Evolutionary conservation across 306 rosid species (phyloP).

Genomic region (Ammopiptanthus mongolicus): DNA sequence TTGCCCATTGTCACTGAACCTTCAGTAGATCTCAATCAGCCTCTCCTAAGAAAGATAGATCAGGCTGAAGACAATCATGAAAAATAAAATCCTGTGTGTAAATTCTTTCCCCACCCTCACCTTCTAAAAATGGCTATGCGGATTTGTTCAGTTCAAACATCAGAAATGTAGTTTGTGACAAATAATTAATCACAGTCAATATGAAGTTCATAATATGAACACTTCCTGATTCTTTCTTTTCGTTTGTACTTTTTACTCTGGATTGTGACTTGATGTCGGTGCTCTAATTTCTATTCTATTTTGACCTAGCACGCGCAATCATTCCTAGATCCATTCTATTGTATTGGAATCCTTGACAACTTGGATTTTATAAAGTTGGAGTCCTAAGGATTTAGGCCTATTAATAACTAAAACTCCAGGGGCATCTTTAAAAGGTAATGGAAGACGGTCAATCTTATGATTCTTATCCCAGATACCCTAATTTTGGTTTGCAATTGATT

Average conservation of each 20-base stretch:
- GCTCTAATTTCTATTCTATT: background rate
- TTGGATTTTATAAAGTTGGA: background rate
- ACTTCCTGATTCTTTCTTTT: background rate
- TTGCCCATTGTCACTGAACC: conserved; percentile 40
- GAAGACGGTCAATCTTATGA: no score
- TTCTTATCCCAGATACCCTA: background rate
- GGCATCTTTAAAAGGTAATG: background rate
- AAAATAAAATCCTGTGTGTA: conserved; percentile 42
- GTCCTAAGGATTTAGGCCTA: background rate
- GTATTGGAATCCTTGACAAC: background rate
- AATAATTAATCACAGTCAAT: conserved; percentile 10
- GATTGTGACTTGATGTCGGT: background rate
- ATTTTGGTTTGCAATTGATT: background rate
- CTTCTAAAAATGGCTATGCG: conserved; percentile 21
- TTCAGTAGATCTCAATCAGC: conserved; percentile 53
- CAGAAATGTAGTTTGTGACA: conserved; percentile 22
- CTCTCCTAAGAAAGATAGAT: conserved; percentile 66
- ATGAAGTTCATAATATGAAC: background rate
- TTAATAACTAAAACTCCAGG: background rate
- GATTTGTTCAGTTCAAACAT: conserved; percentile 31
- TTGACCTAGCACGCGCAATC: background rate
- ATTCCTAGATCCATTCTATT: background rate
- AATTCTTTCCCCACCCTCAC: conserved; percentile 38
- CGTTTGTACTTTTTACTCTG: background rate
- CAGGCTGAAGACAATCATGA: conserved; percentile 33